Conservation (phyloP, 345 rosid genomes). For the Salix dunnii region DNA sequence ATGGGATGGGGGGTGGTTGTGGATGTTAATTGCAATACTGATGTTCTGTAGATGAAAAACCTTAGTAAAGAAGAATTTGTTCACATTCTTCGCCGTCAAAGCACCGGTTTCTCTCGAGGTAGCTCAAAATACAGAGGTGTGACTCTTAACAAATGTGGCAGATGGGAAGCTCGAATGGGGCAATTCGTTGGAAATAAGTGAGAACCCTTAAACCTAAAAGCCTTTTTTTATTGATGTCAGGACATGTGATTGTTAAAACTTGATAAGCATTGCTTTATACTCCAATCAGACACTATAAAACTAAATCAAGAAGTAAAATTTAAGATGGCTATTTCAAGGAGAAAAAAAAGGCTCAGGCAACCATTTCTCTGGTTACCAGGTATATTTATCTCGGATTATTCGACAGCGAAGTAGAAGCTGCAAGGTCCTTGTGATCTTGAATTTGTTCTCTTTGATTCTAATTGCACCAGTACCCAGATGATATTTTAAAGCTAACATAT, state of each 20-base stretch:
- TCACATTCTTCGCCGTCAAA: constrained; percentile 22
- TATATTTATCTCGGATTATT: constrained; percentile 92
- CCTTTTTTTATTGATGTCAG: neutral
- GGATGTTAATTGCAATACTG: neutral
- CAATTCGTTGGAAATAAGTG: constrained; percentile 27
- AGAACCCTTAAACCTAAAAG: neutral
- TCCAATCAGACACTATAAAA: neutral
- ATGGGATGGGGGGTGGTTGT: neutral
- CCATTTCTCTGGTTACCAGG: constrained; percentile 39
- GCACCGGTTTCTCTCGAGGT: constrained; percentile 13
- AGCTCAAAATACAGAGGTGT: constrained; percentile 20
- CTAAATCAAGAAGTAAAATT: neutral
- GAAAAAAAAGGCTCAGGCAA: constrained; percentile 3
- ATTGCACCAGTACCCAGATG: neutral
- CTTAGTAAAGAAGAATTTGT: constrained; percentile 23
- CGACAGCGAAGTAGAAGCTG: constrained; percentile 95
- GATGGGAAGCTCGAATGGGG: constrained; percentile 24
- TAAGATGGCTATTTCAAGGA: neutral
- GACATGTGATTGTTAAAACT: neutral
- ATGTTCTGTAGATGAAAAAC: constrained; percentile 22
- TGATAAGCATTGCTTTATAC: neutral
- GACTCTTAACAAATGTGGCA: constrained; percentile 21
- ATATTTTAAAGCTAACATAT: constrained; percentile 32
- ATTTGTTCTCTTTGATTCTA: constrained; percentile 20
- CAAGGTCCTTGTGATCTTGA: constrained; percentile 76